Evolutionary conservation across 352 stramenopile genomes (phyloP).

Genomic region (Phytopythium ostracodes): DNA sequence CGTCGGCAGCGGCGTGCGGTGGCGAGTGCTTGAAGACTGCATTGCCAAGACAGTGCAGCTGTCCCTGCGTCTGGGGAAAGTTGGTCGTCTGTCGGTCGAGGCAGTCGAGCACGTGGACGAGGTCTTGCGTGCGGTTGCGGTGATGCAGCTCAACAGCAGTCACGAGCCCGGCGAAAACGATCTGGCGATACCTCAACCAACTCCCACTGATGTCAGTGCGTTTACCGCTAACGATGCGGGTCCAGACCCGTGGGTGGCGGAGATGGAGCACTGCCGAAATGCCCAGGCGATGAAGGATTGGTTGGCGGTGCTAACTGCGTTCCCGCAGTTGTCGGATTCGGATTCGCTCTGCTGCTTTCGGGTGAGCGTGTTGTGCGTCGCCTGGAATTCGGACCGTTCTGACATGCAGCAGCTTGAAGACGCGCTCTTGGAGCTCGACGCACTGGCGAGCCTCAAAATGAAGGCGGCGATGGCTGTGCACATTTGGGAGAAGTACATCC

Average conservation of each 20-base stretch:
- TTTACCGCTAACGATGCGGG: slow-evolving; percentile 12
- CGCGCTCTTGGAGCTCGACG: slow-evolving; percentile 60
- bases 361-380: slow-evolving; percentile 52
- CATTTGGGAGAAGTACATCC: slow-evolving; percentile 83
- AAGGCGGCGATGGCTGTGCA: slow-evolving; percentile 62
- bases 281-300: slow-evolving; percentile 66
- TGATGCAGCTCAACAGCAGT: slow-evolving; percentile 78
- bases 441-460: slow-evolving; percentile 28
- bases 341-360: slow-evolving; percentile 69
- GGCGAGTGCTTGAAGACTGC: slow-evolving; percentile 66
- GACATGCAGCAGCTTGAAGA: slow-evolving; percentile 84
- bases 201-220: slow-evolving; percentile 12
- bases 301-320: slow-evolving; percentile 42
- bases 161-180: slow-evolving; percentile 49
- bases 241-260: slow-evolving; percentile 50
- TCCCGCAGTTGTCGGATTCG: slow-evolving; percentile 55
- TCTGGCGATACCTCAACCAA: slow-evolving; percentile 15
- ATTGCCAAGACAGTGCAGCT: slow-evolving; percentile 72
- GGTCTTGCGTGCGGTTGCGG: slow-evolving; percentile 59
- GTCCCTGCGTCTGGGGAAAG: slow-evolving; percentile 62
- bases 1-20: slow-evolving; percentile 53
- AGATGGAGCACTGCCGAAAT: slow-evolving; percentile 62
- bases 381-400: slow-evolving; percentile 79
- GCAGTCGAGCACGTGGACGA: slow-evolving; percentile 77
- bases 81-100: slow-evolving; percentile 58